Evolutionary conservation across 2,329 filamentous ascomycete genomes (phyloP).

Genomic region (Epichloe coenophiala): DNA sequence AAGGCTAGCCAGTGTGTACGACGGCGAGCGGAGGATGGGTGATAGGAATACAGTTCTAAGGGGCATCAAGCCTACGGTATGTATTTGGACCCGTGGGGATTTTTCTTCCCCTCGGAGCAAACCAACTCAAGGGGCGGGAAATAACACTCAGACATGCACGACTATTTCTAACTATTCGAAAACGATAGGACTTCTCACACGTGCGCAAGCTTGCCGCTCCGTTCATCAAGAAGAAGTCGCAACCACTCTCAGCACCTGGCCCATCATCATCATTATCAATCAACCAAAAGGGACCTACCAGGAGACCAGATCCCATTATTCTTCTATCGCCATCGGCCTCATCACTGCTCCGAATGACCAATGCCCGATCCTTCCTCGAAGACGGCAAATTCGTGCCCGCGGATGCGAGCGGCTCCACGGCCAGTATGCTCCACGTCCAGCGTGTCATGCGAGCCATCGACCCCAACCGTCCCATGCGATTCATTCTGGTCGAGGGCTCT

Average conservation of each 20-base stretch:
- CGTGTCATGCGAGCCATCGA: slow-evolving; percentile 62
- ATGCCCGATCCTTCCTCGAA: slow-evolving; percentile 89
- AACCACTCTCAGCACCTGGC: slow-evolving; percentile 25
- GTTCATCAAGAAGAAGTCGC: slow-evolving; percentile 54
- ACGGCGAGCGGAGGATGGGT: slow-evolving; percentile 79
- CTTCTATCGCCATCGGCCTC: slow-evolving; percentile 92
- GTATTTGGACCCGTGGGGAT: slow-evolving; percentile 15
- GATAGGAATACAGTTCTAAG: slow-evolving; percentile 81
- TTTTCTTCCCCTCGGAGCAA: too few species aligned
- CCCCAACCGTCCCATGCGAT: slow-evolving; percentile 62
- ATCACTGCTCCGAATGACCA: slow-evolving; percentile 85
- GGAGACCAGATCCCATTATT: slow-evolving; percentile 73
- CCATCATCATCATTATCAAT: slow-evolving; percentile 35
- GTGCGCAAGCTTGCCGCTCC: slow-evolving; percentile 73
- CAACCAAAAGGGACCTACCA: slow-evolving; percentile 37
- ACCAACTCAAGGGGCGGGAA: too few species aligned
- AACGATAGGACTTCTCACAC: slow-evolving; percentile 72
- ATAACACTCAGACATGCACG: neutral
- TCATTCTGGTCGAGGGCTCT: slow-evolving; percentile 87
- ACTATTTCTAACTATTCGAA: neutral
- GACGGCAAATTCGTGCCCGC: slow-evolving; percentile 69
- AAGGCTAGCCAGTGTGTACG: slow-evolving; percentile 75
- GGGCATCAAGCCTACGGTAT: slow-evolving; percentile 77
- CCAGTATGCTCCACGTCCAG: slow-evolving; percentile 75
- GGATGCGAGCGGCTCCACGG: slow-evolving; percentile 51